Base-by-base conservation (phyloP, 1,284 basidiomycete genomes). In the Cryptococcus maquisensis region DNA sequence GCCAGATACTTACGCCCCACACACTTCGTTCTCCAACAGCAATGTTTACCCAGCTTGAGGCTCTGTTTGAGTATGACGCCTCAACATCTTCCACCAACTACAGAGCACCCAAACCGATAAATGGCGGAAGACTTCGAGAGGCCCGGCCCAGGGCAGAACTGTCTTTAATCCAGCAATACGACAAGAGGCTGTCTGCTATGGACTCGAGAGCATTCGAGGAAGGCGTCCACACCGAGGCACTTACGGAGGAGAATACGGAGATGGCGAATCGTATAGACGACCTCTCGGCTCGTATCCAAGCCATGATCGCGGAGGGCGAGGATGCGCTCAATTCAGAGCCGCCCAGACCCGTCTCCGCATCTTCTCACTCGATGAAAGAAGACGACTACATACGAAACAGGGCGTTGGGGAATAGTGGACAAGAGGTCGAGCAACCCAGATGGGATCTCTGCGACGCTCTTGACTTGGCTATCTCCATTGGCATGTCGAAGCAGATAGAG, bases 301-400 rank as follows among this genome's bases (percentile, higher is more conserved):
- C 24, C 13, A 47, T 61, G 20, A 55, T 55, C n/a, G 36, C 20
- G 15, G 35, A 61, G 50, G 59, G 59, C 3, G 47, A 46, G 24
- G 43, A 49, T 49, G 59, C 59, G 18, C 42, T 61, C 41, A 45
- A 53, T 16, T 32, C 28, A 32, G 28, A 6, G 28, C 28, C 28
- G 10, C 28, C 28, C 28, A 32, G 6, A 32, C 28, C 10, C 28
- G 1, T 10, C 10, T 10, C 28, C 28, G 44, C 43, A 6, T 41
- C 47, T 13, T 39, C 43, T n/a, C 35, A 24, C 6, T 37, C 36
- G 12, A 20, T 15, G 2, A 32, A 35, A 3, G 23, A 37, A 15
- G 28, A 36, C 12, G 9, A n/a, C n/a, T n/a, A n/a, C n/a, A n/a
- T 23, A 20, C 40, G n/a, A 18, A 18, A 20, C 40, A 16, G n/a